phyloP scores from a whole-genome alignment of 345 rosid genomes.

The Moricandia moricandioides region DNA sequence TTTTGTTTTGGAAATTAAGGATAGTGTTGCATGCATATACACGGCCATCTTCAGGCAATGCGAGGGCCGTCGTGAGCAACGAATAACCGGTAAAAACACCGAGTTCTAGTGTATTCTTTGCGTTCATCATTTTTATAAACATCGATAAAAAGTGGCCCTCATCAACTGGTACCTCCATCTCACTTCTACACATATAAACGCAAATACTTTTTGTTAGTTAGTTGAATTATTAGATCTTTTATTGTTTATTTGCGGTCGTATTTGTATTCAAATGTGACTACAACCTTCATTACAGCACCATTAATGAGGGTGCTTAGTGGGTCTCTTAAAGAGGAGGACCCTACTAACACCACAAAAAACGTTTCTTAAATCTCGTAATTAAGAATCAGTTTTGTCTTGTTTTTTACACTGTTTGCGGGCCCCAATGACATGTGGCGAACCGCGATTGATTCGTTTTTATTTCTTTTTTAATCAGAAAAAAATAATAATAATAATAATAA shows the following conservation, averaged over 20 bases:
- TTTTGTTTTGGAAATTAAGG: background rate
- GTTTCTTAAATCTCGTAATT: too few species aligned
- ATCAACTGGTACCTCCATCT: conserved; percentile 41
- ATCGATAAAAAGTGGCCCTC: conserved; percentile 46
- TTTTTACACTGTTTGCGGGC: too few species aligned
- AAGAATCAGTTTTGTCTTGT: too few species aligned
- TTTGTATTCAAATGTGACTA: background rate
- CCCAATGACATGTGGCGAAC: too few species aligned
- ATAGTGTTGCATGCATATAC: conserved; percentile 16
- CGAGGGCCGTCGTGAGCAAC: conserved; percentile 45
- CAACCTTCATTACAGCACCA: background rate
- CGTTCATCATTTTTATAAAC: conserved; percentile 41
- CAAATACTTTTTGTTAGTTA: background rate
- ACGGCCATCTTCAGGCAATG: conserved; percentile 42
- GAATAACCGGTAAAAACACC: conserved; percentile 63
- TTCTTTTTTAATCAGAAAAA: too few species aligned
- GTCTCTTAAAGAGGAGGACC: too few species aligned
- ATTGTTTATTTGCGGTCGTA: background rate
- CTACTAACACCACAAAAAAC: too few species aligned
- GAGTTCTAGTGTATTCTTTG: conserved; percentile 23
- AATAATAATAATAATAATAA: too few species aligned
- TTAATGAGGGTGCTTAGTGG: too few species aligned
- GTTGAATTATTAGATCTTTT: background rate
- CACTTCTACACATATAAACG: conserved; percentile 29
- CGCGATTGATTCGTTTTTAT: too few species aligned